A percentile compares a stretch with the other conserved stretches of the same genome.
phyloP scores from a whole-genome alignment of 192 early-diverging fungal species.

The Allomyces macrogynus region DNA sequence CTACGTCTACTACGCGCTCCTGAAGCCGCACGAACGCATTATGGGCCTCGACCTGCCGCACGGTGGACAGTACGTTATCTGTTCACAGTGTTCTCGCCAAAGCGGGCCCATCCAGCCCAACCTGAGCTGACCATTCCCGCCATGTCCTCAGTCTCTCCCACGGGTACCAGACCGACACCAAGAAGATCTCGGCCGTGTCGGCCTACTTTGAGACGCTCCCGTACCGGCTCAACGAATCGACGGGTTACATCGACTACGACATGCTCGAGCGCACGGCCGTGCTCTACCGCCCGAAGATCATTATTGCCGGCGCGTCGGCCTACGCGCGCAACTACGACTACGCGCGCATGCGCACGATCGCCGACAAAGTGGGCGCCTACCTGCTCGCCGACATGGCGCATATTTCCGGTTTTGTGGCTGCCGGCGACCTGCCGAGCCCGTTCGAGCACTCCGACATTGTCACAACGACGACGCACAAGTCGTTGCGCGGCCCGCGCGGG shows the following conservation, averaged over 20 bases:
- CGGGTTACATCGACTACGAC: constrained; percentile 86
- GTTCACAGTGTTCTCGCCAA: neutral
- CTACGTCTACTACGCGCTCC: constrained; percentile 82
- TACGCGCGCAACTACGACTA: constrained; percentile 94
- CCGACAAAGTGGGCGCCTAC: constrained; percentile 62
- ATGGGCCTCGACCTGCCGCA: constrained; percentile 97
- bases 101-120: neutral
- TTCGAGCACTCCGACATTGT: constrained; percentile 91
- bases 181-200: constrained; percentile 90
- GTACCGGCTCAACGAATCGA: constrained; percentile 74
- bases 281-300: constrained; percentile 87
- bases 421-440: constrained; percentile 65
- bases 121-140: constrained; percentile 2
- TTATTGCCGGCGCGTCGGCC: constrained; percentile 85
- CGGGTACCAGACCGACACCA: constrained; percentile 88
- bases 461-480: constrained; percentile 98
- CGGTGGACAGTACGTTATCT: constrained; percentile 71
- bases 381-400: constrained; percentile 97
- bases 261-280: constrained; percentile 54
- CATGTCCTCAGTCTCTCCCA: constrained; percentile 56
- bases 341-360: constrained; percentile 61
- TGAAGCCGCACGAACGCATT: constrained; percentile 91
- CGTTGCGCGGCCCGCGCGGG: constrained; percentile 86
- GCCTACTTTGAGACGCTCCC: constrained; percentile 92
- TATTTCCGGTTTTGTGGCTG: constrained; percentile 76